Base-by-base conservation (phyloP, 2,329 filamentous ascomycete genomes). In the Botrytis paeoniae region DNA sequence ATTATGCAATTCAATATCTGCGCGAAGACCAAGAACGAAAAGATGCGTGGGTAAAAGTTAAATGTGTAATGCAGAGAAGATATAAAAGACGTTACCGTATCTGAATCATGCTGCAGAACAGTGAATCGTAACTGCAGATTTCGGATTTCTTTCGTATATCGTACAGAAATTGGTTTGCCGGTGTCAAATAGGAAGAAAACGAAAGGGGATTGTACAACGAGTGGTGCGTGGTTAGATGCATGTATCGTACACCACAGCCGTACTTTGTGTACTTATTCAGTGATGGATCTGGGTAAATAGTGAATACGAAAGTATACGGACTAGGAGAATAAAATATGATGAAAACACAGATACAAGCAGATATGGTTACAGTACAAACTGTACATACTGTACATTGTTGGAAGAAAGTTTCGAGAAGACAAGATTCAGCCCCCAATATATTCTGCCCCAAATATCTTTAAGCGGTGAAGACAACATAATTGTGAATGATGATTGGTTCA, bases 201-300 rank as follows among this genome's bases (percentile, higher is more conserved):
- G 32, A 61, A 37, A 37, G 32, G 37, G 22, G 35, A 16, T 61
- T 61, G 59, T 61, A 61, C 59, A 61, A 61, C 59, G 59, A 61
- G 37, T n/a, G 59, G 59, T 61, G 59, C 59, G 59, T 61, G 59
- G 59, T 35, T 61, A 61, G 59, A 37, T 61, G 59, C 59, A 61
- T 61, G 35, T 61, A 39, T 14, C 59, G 37, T 39, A 39, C 35
- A 61, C 39, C 59, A 37, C 35, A 39, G 22, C 35, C 8, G 59
- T 37, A 39, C 14, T 39, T n/a, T 57, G 51, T 29, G 51, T 57
- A 57, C 51, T 57, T 18, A 14, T 29, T 32, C 51, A n/a, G n/a
- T 29, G 16, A 32, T 57, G 51, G 51, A 57, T 32, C 51, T 57
- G 51, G 51, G 51, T 29, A 29, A 18, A 32, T 16, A 57, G 14